Conservation (phyloP, 306 rosid genomes). For the Abrus precatorius region DNA sequence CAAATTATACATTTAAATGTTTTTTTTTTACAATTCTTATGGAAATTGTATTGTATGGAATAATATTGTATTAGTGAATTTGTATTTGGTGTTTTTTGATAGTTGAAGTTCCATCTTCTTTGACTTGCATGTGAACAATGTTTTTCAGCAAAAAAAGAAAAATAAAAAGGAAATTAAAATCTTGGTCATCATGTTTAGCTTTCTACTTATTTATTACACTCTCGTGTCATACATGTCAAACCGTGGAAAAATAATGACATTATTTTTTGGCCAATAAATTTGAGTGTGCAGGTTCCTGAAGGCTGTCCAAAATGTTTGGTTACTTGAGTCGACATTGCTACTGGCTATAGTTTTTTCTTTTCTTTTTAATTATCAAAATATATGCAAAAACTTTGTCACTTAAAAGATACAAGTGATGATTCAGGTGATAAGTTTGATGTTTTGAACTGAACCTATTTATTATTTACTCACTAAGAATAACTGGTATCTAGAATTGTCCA, state of each 20-base stretch:
- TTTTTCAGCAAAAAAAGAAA: background rate
- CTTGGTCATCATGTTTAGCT: background rate
- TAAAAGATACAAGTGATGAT: background rate
- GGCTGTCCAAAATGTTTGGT: slow-evolving; percentile 32
- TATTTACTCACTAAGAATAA: background rate
- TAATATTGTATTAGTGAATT: slow-evolving; percentile 14
- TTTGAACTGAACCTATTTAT: background rate
- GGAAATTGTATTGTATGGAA: slow-evolving; percentile 45
- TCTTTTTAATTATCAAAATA: background rate
- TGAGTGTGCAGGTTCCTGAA: slow-evolving; percentile 41
- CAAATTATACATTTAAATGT: slow-evolving; percentile 35
- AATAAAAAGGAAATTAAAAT: background rate
- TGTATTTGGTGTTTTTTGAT: slow-evolving; percentile 19
- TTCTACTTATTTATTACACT: background rate
- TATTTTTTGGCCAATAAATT: slow-evolving; percentile 32
- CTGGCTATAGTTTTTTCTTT: background rate
- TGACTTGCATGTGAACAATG: slow-evolving; percentile 20
- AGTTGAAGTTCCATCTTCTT: slow-evolving; percentile 3
- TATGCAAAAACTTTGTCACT: background rate
- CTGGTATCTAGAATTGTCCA: background rate
- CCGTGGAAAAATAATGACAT: background rate
- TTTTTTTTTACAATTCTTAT: background rate
- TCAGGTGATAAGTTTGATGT: slow-evolving; percentile 5
- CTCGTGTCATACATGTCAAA: background rate
- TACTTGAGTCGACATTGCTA: slow-evolving; percentile 1